A percentile compares a stretch with the other conserved stretches of the same genome.
Evolutionary conservation across 257 asterid species (phyloP).

Genomic region (Jacaranda mimosifolia): DNA sequence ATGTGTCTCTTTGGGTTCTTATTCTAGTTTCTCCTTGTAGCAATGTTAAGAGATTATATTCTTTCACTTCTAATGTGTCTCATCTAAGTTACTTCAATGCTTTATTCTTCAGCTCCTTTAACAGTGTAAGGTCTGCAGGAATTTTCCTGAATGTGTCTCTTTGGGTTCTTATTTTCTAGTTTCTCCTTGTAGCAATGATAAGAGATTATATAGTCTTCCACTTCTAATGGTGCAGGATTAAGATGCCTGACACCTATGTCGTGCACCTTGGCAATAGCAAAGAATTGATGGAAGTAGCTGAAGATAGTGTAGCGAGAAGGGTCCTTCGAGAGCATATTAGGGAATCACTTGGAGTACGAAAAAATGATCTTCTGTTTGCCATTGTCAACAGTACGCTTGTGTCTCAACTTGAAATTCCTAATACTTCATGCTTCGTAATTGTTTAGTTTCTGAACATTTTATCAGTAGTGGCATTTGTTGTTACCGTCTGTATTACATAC

Average conservation of each 20-base stretch:
- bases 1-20: constrained; percentile 18
- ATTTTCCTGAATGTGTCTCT: constrained; percentile 2
- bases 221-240: constrained; percentile 66
- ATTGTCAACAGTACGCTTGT: constrained; percentile 80
- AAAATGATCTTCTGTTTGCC: constrained; percentile 84
- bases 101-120: constrained; percentile 8
- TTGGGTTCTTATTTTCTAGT: constrained; percentile 29
- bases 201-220: constrained; percentile 24
- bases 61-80: constrained; percentile 31
- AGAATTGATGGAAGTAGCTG: constrained; percentile 91
- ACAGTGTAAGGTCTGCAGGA: constrained; percentile 6
- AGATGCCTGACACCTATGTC: constrained; percentile 93
- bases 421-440: neutral
- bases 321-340: constrained; percentile 88
- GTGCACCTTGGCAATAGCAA: constrained; percentile 99
- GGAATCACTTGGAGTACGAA: constrained; percentile 88
- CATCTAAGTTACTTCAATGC: constrained; percentile 19
- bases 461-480: constrained; percentile 18
- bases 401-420: constrained; percentile 10
- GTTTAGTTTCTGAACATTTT: constrained; percentile 1
- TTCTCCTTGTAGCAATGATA: constrained; percentile 24
- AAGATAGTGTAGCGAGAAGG: constrained; percentile 77
- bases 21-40: constrained; percentile 32
- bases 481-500: neutral
- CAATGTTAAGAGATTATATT: constrained; percentile 24